Base-by-base conservation (phyloP, 345 rosid species). In the Populus davidiana region DNA sequence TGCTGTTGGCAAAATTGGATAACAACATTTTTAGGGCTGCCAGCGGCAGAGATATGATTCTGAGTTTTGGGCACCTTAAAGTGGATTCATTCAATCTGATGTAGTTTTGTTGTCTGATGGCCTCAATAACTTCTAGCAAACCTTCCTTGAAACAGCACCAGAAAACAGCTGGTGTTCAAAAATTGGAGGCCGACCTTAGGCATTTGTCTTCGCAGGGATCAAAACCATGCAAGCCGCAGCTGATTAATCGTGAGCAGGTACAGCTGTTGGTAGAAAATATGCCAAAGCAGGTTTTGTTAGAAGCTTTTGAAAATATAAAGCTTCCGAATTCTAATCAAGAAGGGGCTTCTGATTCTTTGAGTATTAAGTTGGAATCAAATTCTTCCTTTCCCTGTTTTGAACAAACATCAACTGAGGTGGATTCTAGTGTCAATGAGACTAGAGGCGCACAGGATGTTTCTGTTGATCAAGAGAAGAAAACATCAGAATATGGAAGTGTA, bases 401-500 rank as follows among this genome's bases (percentile, higher is more conserved):
- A 75, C 85, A 86, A 83, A 72, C 70, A 68, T 77, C 87, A 33
- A 66, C 70, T 6, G 82, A 77, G 68, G 84, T 81, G 59, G 90
- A 89, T 76, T 78, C 89, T 41, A 67, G 83, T 50, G 62, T 83
- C 50, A 80, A 76, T 39, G 93, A 85, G 76, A 89, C 70, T 72
- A 84, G 86, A 80, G 88, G 85, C 68, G 82, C 88, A 47, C 85
- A 78, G 41, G 84, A 83, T 67, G 77, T 72, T 76, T 86, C 86
- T 64, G 67, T 81, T 74, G 92, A 91, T 77, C 91, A 84, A 82
- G 97, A 91, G 50, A 91, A 92, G 90, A 89, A 87, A 83, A 81
- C 74, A 41, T 91, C 92, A 14, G 90, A 85, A 43, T 79, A 81
- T 77, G 94, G 85, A 79, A 91, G 97, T 73, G 90, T 94, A 65